A percentile compares a stretch with the other conserved stretches of the same genome.
Conservation (phyloP, 2,329 filamentous ascomycete genomes). For the Colletotrichum incanum region DNA sequence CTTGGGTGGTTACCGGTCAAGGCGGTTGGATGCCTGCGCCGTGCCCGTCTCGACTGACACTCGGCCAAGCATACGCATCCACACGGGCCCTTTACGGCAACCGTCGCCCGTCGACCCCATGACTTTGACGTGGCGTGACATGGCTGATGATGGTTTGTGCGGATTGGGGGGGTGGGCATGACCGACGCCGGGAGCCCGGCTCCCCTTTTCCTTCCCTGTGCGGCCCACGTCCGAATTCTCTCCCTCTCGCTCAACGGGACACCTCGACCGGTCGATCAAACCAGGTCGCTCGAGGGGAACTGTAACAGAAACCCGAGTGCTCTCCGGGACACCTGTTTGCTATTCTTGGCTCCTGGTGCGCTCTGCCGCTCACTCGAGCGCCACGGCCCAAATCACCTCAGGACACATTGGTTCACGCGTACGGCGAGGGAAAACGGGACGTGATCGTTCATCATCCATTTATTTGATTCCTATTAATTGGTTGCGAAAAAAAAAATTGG, state of each 20-base stretch:
- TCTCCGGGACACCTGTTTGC: background rate
- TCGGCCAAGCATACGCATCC: background rate
- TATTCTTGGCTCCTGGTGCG: background rate
- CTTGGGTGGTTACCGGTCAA: too few species aligned
- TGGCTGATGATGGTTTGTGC: too few species aligned
- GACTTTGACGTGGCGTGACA: background rate
- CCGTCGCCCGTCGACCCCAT: too few species aligned
- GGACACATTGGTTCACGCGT: background rate
- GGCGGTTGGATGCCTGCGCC: too few species aligned
- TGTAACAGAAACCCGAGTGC: background rate
- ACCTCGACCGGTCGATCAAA: slow-evolving; percentile 9
- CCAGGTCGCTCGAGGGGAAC: background rate
- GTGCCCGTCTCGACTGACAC: too few species aligned
- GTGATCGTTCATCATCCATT: slow-evolving; percentile 45
- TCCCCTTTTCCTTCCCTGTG: too few species aligned
- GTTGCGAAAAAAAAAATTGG: slow-evolving; percentile 33
- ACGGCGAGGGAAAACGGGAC: background rate
- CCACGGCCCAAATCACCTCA: background rate
- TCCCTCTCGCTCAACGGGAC: background rate
- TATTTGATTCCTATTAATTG: slow-evolving; percentile 48
- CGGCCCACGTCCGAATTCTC: too few species aligned
- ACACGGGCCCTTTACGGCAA: background rate
- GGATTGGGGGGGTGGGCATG: too few species aligned
- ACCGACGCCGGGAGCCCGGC: background rate
- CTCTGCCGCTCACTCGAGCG: background rate